phyloP scores from a whole-genome alignment of 192 early-diverging fungal genomes.

The Jimgerdemannia flammicorona region DNA sequence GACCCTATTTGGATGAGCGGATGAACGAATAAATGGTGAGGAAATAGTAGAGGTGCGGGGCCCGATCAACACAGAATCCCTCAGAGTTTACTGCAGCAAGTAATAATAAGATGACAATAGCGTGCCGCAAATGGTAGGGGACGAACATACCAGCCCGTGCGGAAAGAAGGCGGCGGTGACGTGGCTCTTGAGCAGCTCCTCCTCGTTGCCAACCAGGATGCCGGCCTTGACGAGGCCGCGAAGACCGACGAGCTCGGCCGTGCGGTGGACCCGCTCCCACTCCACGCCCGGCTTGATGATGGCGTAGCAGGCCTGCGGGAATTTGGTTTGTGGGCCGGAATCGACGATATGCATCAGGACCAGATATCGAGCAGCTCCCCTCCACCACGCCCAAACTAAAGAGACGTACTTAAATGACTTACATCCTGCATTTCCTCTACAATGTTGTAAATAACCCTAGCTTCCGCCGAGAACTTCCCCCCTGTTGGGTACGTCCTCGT shows the following conservation, averaged over 20 bases:
- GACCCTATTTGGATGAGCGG: not conserved
- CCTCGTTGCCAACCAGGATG: slow-evolving; percentile 66
- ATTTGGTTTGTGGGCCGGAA: not conserved
- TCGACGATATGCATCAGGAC: too few species aligned
- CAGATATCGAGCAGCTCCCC: not conserved
- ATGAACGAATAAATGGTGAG: not conserved
- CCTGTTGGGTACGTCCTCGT: slow-evolving; percentile 85
- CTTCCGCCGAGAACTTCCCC: slow-evolving; percentile 66
- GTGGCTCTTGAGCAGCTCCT: slow-evolving; percentile 58
- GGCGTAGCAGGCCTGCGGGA: slow-evolving; percentile 50
- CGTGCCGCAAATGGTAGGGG: not conserved
- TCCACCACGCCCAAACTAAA: not conserved
- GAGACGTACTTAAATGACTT: not conserved
- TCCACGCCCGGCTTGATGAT: slow-evolving; percentile 67
- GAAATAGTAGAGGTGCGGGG: too few species aligned
- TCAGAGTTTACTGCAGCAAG: too few species aligned
- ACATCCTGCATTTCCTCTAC: slow-evolving; percentile 80
- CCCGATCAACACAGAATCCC: too few species aligned
- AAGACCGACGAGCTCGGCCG: slow-evolving; percentile 59
- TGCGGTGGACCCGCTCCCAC: slow-evolving; percentile 82
- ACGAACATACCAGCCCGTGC: slow-evolving; percentile 62
- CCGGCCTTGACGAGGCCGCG: slow-evolving; percentile 69
- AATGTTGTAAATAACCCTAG: slow-evolving; percentile 72
- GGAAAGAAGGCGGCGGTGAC: slow-evolving; percentile 85
- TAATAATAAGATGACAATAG: not conserved